Conservation (phyloP, 257 asterid genomes). For the Rhazya stricta region DNA sequence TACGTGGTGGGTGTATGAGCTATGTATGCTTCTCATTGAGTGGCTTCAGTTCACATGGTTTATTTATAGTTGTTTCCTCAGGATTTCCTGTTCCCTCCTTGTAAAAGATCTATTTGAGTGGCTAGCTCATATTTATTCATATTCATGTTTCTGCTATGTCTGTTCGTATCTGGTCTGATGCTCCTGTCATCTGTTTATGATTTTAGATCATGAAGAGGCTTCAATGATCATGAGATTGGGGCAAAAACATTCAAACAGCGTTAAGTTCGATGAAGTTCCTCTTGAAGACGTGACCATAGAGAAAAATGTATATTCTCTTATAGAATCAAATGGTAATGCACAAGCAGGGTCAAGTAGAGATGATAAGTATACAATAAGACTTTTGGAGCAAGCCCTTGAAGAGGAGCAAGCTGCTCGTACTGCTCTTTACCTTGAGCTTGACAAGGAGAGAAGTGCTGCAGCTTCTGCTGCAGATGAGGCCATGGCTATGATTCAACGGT, state of each 20-base stretch:
- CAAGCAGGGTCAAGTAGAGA: not conserved
- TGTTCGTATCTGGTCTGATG: not conserved
- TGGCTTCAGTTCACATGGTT: not conserved
- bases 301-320: slow-evolving; percentile 22
- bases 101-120: not conserved
- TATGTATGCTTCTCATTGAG: not conserved
- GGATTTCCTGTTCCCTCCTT: not conserved
- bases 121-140: not conserved
- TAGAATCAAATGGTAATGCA: slow-evolving; percentile 18
- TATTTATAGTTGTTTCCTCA: not conserved
- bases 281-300: slow-evolving; percentile 32
- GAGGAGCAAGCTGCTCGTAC: slow-evolving; percentile 47
- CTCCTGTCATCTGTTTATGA: slow-evolving; percentile 8
- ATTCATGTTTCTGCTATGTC: not conserved
- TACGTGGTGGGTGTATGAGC: not conserved
- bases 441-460: slow-evolving; percentile 90
- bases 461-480: slow-evolving; percentile 97
- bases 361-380: slow-evolving; percentile 32
- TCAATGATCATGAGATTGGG: slow-evolving; percentile 30
- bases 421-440: slow-evolving; percentile 56
- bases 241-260: slow-evolving; percentile 24
- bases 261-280: slow-evolving; percentile 20
- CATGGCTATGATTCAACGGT: slow-evolving; percentile 93
- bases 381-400: slow-evolving; percentile 56
- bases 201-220: slow-evolving; percentile 37